Conservation (phyloP, 371 early-diverging fungal genomes). For the Smittium culicis region DNA sequence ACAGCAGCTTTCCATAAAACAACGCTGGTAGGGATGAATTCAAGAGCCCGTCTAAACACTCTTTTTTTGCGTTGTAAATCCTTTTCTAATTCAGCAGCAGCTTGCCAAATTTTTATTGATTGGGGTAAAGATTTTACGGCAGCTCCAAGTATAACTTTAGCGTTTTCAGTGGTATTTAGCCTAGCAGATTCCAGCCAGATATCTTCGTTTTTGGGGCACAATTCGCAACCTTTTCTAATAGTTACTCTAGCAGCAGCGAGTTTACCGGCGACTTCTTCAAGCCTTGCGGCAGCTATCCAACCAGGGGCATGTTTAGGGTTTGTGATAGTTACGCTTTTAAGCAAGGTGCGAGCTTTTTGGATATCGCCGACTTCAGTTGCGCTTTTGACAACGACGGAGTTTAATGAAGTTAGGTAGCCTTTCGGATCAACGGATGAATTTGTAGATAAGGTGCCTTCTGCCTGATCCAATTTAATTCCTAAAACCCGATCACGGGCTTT, state of each 20-base stretch:
- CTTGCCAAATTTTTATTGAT: constrained; percentile 84
- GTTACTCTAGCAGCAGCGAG: constrained; percentile 63
- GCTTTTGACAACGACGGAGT: constrained; percentile 61
- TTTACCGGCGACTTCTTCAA: constrained; percentile 87
- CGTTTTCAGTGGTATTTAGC: constrained; percentile 62
- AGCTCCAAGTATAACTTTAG: constrained; percentile 76
- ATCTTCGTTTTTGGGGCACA: constrained; percentile 87
- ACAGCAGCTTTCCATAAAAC: constrained; percentile 86
- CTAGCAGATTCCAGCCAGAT: constrained; percentile 93
- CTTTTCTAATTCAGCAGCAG: constrained; percentile 70
- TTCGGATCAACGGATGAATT: constrained; percentile 80
- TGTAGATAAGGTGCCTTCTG: constrained; percentile 53
- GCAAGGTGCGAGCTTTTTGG: constrained; percentile 74
- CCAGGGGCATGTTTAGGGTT: constrained; percentile 92
- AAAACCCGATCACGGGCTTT: constrained; percentile 84
- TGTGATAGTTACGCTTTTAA: constrained; percentile 76
- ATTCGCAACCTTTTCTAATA: constrained; percentile 82
- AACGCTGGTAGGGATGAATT: constrained; percentile 83
- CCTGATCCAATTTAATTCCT: constrained; percentile 63
- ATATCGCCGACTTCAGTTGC: constrained; percentile 89
- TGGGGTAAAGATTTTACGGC: constrained; percentile 81
- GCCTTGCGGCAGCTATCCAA: constrained; percentile 94
- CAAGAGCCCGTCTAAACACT: constrained; percentile 79
- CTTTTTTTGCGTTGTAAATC: constrained; percentile 59
- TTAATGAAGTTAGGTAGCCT: constrained; percentile 87